Evolutionary conservation across 345 rosid species (phyloP), one percentile per base, ranked within the genome.

Genomic region (Brassica incana): DNA sequence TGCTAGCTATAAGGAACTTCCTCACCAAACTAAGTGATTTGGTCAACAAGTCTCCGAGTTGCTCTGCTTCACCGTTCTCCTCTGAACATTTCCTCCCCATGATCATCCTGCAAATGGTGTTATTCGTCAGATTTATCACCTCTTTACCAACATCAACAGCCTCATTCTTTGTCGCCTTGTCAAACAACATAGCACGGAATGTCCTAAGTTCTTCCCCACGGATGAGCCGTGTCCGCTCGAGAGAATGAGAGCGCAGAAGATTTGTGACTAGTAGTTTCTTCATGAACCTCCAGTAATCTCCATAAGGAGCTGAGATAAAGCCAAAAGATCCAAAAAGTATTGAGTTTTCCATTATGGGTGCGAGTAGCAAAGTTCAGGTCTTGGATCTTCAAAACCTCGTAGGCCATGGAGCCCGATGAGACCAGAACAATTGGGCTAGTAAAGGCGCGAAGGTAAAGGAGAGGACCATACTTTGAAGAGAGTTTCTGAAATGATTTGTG

Each of bases 271-370:
- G 79, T 6, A 85, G 80, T 63, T 87, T 85, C 75, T 80, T 84
- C 88, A 87, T 81, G 84, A 87, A 83, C 69, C 65, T 81, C 86
- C 87, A 85, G 77, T 85, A 82, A 7, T 78, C 84, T 67, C 84
- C 87, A 70, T 84, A 80, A 16, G 85, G 84, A 16, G 81, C 84
- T 60, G 65, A 59, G 50, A 62, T 3, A 8, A 84, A 77, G 5
- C 87, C 82, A 16, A 66, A 65, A 25, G 70, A 61, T 4, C 77
- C 78, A 30, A 76, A 84, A 25, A 65, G 73, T 45, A 84, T 0
- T 33, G 74, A 45, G 5, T 80, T 83, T 10, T 71, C 77, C 25
- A 77, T 77, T 35, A 69, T 35, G 33, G 18, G 67, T 67, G 14
- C 81, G 82, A 10, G 65, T 29, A 14, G 56, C 69, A 48, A 86